Evolutionary conservation across 2,329 filamentous ascomycete species (phyloP).

Genomic region (Epichloe gansuensis): DNA sequence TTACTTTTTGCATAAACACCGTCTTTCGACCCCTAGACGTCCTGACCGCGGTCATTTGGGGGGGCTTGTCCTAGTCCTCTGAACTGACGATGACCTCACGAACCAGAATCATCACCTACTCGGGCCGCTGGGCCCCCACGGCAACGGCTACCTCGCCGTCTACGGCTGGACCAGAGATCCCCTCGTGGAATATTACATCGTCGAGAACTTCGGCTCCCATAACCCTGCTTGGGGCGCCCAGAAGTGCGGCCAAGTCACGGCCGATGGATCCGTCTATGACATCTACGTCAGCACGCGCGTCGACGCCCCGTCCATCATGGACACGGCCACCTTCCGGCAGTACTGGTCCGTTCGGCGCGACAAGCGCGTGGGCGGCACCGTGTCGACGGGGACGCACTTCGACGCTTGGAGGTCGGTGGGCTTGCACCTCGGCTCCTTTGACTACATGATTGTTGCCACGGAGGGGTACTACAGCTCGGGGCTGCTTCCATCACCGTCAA

Average conservation of each 20-base stretch:
- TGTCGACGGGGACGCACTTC: constrained; percentile 26
- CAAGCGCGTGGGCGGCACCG: constrained; percentile 29
- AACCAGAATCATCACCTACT: constrained; percentile 17
- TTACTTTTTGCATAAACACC: too few relatives aligned
- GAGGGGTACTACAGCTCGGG: constrained; percentile 42
- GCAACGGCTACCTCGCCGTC: constrained; percentile 24
- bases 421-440: constrained; percentile 32
- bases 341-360: constrained; percentile 17
- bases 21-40: too few relatives aligned
- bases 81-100: not conserved
- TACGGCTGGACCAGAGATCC: constrained; percentile 28
- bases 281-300: constrained; percentile 23
- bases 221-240: constrained; percentile 22
- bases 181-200: constrained; percentile 26
- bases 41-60: too few relatives aligned
- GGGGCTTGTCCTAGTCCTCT: not conserved
- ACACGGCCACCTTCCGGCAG: constrained; percentile 38
- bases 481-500: constrained; percentile 6
- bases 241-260: constrained; percentile 22
- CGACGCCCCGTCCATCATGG: constrained; percentile 36
- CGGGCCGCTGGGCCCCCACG: constrained; percentile 9
- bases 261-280: constrained; percentile 26
- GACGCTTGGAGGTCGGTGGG: constrained; percentile 23
- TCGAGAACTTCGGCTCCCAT: constrained; percentile 26
- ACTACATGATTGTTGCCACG: constrained; percentile 44